Conservation (phyloP, 2,329 filamentous ascomycete species). For the Penicillium sp. region DNA sequence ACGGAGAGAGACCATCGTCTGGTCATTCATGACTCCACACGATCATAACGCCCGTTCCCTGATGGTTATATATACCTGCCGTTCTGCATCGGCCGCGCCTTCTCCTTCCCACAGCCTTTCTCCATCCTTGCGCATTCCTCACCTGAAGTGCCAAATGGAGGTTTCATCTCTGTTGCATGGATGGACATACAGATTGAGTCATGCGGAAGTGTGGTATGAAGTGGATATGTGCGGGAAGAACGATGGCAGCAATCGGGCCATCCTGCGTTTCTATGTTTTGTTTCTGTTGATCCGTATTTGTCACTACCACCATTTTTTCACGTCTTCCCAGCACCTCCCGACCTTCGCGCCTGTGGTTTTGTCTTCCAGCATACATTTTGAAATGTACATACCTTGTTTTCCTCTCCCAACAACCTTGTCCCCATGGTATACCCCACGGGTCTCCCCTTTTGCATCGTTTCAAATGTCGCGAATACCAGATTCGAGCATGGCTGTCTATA, state of each 20-base stretch:
- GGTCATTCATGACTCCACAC: constrained; percentile 1
- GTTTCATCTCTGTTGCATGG: not conserved
- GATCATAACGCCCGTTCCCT: not conserved
- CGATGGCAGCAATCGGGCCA: constrained; percentile 3
- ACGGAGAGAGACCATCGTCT: constrained; percentile 8
- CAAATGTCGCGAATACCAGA: constrained; percentile 26
- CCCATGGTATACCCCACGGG: constrained; percentile 10
- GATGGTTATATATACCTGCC: constrained; percentile 11
- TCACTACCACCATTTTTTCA: constrained; percentile 12
- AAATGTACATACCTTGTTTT: constrained; percentile 31
- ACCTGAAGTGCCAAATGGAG: not conserved
- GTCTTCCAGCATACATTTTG: constrained; percentile 23
- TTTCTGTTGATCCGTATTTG: constrained; percentile 8
- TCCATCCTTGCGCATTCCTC: not conserved
- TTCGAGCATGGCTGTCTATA: constrained; percentile 27
- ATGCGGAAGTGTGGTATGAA: not conserved
- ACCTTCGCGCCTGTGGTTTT: constrained; percentile 18
- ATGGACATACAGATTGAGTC: constrained; percentile 7
- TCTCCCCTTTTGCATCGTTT: constrained; percentile 16
- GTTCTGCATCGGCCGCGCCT: not conserved
- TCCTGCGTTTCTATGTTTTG: constrained; percentile 5
- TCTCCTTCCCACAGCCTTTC: not conserved
- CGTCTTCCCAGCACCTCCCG: constrained; percentile 10
- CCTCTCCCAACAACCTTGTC: constrained; percentile 6
- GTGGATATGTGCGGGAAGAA: constrained; percentile 6